Percentiles rank a stretch among this genome's conserved stretches.
Evolutionary conservation across 1,284 basidiomycete species (phyloP).

Genomic region (Mycena citricolor): DNA sequence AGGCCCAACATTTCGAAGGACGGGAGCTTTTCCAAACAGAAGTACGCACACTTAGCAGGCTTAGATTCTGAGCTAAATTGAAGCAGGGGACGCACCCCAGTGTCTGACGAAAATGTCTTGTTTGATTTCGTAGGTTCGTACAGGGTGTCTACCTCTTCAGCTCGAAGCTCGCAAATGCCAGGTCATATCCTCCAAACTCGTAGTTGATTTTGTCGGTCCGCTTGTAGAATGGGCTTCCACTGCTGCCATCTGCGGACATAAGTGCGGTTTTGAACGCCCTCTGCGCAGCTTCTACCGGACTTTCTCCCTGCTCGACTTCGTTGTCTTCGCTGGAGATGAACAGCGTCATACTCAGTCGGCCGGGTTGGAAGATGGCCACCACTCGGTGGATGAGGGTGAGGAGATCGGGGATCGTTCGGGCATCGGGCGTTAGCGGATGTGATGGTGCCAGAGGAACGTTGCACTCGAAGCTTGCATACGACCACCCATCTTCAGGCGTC

Average conservation of each 20-base stretch:
- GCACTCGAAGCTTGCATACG: conserved; percentile 98
- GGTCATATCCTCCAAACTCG: conserved; percentile 94
- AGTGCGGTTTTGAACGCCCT: conserved; percentile 66
- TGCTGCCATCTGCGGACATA: conserved; percentile 19
- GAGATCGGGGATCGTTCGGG: conserved; percentile 64
- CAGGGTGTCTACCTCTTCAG: conserved; percentile 8
- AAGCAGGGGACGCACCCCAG: too few species aligned
- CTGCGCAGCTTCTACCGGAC: conserved; percentile 65
- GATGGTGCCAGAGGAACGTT: conserved; percentile 79
- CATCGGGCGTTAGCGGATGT: conserved; percentile 35
- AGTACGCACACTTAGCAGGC: too few species aligned
- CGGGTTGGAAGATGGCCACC: conserved; percentile 91
- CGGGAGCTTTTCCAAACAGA: too few species aligned
- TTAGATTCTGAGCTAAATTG: too few species aligned
- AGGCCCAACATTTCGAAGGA: too few species aligned
- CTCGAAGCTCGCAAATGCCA: conserved; percentile 92
- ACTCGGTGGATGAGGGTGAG: conserved; percentile 84
- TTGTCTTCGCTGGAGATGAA: conserved; percentile 80
- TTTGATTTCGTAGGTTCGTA: neutral
- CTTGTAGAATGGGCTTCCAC: conserved; percentile 42
- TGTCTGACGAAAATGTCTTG: neutral
- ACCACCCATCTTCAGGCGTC: conserved; percentile 96
- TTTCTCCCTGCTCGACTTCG: conserved; percentile 51
- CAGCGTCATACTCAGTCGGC: conserved; percentile 83
- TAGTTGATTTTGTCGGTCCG: conserved; percentile 98